Evolutionary conservation across 768 basidiomycete species (phyloP), one percentile per base, ranked within the genome.

Genomic region (Candolleomyces eurysporus): DNA sequence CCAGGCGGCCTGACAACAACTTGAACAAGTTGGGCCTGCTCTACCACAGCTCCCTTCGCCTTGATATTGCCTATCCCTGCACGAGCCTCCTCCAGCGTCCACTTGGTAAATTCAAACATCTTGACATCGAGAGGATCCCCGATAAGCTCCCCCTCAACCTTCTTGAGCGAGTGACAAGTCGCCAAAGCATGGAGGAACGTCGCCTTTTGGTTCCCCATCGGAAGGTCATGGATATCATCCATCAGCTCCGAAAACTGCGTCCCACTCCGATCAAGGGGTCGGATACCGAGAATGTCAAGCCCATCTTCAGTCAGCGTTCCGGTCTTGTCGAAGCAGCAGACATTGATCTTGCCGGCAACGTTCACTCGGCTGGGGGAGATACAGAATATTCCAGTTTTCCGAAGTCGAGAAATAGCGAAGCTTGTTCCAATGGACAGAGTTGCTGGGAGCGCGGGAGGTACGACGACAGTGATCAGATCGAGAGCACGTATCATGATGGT

Each of bases 291-390:
- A 49, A 99, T 94, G 71, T 99, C 97, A 53, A 99, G 81, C 0
- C 96, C 97, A 65, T 99, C 97, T 74, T 99, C 97, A 1, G 97
- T 99, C 22, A 99, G 81, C 9, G 97, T 99, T 8, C 97, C 97
- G 1, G 97, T 99, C 77, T 99, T 99, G 79, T 99, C 97, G 68
- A 99, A 99, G 70, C 96, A 98, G 67, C 94, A 94, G 10, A 98
- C 90, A 65, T 98, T 98, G 76, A 98, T 81, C 76, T 97, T 96
- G 10, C 97, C 97, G 1, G 88, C 93, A 50, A 99, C 85, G 68
- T 99, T 99, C 67, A 99, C 91, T 51, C 97, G 81, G 66, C 89
- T 95, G 0, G 97, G 97, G 0, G 97, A 94, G 63, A 98, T 98
- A 73, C 97, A 99, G 78, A 91, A 98, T 58, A 99, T 91, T 13